phyloP scores from a whole-genome alignment of 805 yeast species.

The Jamesozyma gamospora region DNA sequence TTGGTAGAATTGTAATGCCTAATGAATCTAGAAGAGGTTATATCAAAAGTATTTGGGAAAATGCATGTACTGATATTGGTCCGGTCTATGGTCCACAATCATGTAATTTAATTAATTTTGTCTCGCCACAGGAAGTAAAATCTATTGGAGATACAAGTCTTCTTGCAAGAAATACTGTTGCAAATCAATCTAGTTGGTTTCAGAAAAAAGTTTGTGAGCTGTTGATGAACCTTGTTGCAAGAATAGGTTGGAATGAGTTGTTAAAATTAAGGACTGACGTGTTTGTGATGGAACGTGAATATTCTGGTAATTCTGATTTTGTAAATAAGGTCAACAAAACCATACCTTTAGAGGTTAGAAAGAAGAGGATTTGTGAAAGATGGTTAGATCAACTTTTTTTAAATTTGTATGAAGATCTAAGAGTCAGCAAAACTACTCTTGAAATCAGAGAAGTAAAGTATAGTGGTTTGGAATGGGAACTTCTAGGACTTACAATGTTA shows the following conservation, averaged over 20 bases:
- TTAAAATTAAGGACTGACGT: constrained; percentile 55
- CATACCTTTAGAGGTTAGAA: constrained; percentile 15
- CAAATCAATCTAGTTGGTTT: constrained; percentile 22
- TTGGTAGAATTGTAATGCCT: constrained; percentile 27
- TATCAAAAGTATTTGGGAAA: constrained; percentile 19
- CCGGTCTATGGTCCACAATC: constrained; percentile 28
- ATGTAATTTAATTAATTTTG: constrained; percentile 22
- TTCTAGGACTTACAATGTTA: constrained; percentile 48
- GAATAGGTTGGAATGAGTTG: constrained; percentile 76
- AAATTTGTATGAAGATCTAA: constrained; percentile 29
- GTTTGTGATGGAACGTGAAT: constrained; percentile 76
- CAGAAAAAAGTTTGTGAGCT: constrained; percentile 49
- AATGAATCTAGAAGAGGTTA: constrained; percentile 18
- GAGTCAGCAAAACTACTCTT: constrained; percentile 22
- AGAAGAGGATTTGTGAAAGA: constrained; percentile 25
- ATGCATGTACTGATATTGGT: constrained; percentile 19
- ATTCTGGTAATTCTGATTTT: constrained; percentile 15
- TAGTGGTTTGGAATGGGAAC: constrained; percentile 66
- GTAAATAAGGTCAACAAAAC: constrained; percentile 5
- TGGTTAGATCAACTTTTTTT: constrained; percentile 29
- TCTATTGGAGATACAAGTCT: constrained; percentile 19
- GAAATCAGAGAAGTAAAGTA: constrained; percentile 32
- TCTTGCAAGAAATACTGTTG: constrained; percentile 22
- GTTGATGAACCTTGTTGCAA: constrained; percentile 54
- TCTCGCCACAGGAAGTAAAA: constrained; percentile 22